Evolutionary conservation across 768 basidiomycete species (phyloP), one percentile per base, ranked within the genome.

Genomic region (Mrakia gelida): DNA sequence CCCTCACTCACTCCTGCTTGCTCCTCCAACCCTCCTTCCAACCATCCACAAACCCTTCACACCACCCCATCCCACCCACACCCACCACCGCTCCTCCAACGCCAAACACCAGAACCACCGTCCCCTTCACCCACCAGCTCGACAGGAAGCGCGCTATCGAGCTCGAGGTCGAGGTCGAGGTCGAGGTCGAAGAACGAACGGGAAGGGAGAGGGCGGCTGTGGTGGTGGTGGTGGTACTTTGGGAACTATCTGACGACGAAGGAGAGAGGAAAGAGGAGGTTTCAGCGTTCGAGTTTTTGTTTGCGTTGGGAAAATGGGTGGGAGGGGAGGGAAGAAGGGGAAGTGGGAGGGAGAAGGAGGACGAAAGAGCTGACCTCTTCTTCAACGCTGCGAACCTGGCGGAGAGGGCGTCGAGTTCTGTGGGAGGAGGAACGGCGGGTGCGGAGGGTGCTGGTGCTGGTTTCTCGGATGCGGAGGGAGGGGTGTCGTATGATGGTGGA

Each of bases 361-460:
- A 43, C 23, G 26, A 13, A 2, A 13, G 18, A 43, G 49, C 67
- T 85, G 84, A 93, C 68, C 90, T 89, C 85, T 92, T 93, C 87
- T 95, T 97, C 81, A 97, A 85, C 41, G 89, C 91, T 79, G 92
- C 93, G 82, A 97, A 96, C 77, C 95, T 89, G 83, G 88, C 89
- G 72, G 91, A 86, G 71, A 97, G 86, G 30, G 89, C 87, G 56
- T 91, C 91, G 67, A 41, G 38, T 70, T 70, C 67, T 26, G 75
- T 15, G 10, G 65, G 63, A 26, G 63, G 32, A 65, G 62, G 32
- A 21, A 41, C n/a, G 45, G 62, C 7, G 52, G 63, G n/a, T n/a
- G n/a, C n/a, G n/a, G n/a, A n/a, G 28, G 74, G 34, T 67, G 77
- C 34, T 34, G 71, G 3, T 26, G 41, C 16, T 3, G 76, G 13